These are phyloP conservation scores for Juglanconis oblonga DNA, from an alignment of 2,329 filamentous ascomycete species.

Conservation along the genomic window DNA sequence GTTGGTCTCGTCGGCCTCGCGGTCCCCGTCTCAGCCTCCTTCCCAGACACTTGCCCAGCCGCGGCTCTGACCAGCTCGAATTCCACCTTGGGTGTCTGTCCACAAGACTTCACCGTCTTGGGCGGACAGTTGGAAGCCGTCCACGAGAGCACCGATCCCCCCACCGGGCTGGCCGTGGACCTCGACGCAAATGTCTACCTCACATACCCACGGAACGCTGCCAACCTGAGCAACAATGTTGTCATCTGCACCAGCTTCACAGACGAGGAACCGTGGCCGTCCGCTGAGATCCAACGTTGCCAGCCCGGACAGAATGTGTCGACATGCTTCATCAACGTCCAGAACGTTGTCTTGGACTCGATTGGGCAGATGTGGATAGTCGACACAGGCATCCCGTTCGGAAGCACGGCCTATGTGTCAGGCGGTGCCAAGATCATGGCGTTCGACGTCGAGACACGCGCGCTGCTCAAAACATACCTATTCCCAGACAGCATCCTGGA, in stretches of 20 bases:
- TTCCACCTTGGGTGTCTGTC: constrained; percentile 11
- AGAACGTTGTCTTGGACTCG: constrained; percentile 40
- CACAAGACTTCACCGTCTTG: constrained; percentile 32
- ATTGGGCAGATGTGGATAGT: constrained; percentile 37
- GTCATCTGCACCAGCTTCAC: constrained; percentile 36
- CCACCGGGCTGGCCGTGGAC: constrained; percentile 38
- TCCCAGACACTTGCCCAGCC: constrained; percentile 5
- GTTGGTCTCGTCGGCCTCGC: background rate
- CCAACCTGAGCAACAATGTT: constrained; percentile 34
- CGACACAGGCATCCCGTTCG: constrained; percentile 36
- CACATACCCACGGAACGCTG: constrained; percentile 38
- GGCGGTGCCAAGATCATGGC: constrained; percentile 40
- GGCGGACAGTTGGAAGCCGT: constrained; percentile 33
- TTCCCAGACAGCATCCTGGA: constrained; percentile 33
- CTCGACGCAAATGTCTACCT: constrained; percentile 34
- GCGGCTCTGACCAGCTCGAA: constrained; percentile 11
- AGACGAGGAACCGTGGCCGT: constrained; percentile 36
- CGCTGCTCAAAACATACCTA: constrained; percentile 34
- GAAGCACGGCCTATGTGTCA: constrained; percentile 21
- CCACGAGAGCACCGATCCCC: constrained; percentile 33
- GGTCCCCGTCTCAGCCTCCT: background rate
- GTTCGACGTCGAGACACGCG: constrained; percentile 31
- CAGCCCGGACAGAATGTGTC: constrained; percentile 32
- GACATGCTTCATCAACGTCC: constrained; percentile 43
- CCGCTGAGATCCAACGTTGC: constrained; percentile 37